Base-by-base conservation (phyloP, 495 filamentous ascomycete genomes). In the Filosporella fistucella region DNA sequence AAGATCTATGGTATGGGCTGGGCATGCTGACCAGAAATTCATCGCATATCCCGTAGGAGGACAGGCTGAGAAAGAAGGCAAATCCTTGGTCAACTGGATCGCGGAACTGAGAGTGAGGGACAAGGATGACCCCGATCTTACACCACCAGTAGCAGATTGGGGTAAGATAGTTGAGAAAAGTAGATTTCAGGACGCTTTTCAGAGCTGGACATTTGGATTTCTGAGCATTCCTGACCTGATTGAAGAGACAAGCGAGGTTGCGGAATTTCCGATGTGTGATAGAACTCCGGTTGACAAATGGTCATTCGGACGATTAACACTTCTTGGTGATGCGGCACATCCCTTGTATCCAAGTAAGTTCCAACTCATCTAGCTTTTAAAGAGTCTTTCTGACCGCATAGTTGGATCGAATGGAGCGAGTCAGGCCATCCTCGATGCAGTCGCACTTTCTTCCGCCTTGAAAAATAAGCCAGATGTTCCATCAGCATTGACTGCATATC, bases 21-120 rank as follows among this genome's bases (percentile, higher is more conserved):
- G 61, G 0, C 59, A 64, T 26, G 59, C 59, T 7, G 56, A 62
- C 40, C 61, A 62, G 37, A 62, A 62, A 45, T 64, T 64, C 45
- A 60, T 64, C 36, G 61, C 61, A 12, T 64, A 64, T 25, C 61
- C 61, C 18, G 61, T 62, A 29, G 47, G 53, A n/a, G 33, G 49
- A 23, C 43, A 52, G 23, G 54, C 61, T 1, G 56, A 55, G 13
- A 25, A 47, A 10, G 52, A 55, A 13, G 61, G 61, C 16, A 30
- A 37, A n/a, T 54, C 49, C 18, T 43, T 64, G 11, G 57, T 64
- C 13, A 62, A 64, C 33, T 64, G 61, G 61, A 62, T 64, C 32
- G 56, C 56, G 18, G 59, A 62, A 36, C 36, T 62, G 21, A 40
- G 61, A 21, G 51, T 62, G 10, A 21, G 59, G 11, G 53, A 47